A percentile compares a stretch with the other conserved stretches of the same genome.
Evolutionary conservation across 106 monocot genomes (phyloP).

Genomic region (Allium sativum): DNA sequence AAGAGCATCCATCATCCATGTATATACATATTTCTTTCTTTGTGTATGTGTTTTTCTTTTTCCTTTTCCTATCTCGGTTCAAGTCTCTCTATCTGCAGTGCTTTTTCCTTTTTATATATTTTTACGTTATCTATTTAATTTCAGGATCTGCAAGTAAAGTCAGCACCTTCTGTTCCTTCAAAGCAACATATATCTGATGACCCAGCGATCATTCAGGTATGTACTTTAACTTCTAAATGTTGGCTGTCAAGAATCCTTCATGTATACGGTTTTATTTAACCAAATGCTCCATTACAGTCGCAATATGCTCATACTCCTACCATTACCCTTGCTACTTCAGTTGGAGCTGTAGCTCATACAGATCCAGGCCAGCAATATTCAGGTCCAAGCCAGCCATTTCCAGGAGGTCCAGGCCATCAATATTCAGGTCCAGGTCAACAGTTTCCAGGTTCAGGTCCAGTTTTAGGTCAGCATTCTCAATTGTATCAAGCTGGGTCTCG

Average conservation of each 20-base stretch:
- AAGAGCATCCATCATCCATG: too few species aligned
- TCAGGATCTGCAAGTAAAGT: constrained; percentile 76
- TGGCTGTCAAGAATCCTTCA: too few species aligned
- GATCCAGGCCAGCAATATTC: constrained; percentile 16
- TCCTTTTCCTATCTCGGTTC: too few species aligned
- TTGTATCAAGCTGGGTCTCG: too few species aligned
- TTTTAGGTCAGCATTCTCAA: background rate
- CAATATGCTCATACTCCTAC: constrained; percentile 47
- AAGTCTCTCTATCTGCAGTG: too few species aligned
- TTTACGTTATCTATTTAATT: too few species aligned
- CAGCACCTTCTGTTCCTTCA: constrained; percentile 36
- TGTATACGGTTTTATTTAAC: background rate
- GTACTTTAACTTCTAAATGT: background rate
- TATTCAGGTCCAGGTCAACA: background rate
- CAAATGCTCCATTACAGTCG: constrained; percentile 38
- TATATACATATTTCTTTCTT: too few species aligned
- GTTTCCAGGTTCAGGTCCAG: background rate
- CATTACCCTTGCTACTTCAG: constrained; percentile 20
- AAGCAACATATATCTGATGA: constrained; percentile 46
- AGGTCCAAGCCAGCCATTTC: background rate
- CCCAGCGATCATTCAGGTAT: constrained; percentile 89
- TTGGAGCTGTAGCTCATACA: constrained; percentile 31
- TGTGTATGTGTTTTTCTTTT: too few species aligned
- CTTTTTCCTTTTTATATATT: too few species aligned
- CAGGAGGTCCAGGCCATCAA: constrained; percentile 6